These are phyloP conservation scores for Aureobasidium uvarum DNA, from an alignment of 2,329 filamentous ascomycete species.

Conservation along the genomic window DNA sequence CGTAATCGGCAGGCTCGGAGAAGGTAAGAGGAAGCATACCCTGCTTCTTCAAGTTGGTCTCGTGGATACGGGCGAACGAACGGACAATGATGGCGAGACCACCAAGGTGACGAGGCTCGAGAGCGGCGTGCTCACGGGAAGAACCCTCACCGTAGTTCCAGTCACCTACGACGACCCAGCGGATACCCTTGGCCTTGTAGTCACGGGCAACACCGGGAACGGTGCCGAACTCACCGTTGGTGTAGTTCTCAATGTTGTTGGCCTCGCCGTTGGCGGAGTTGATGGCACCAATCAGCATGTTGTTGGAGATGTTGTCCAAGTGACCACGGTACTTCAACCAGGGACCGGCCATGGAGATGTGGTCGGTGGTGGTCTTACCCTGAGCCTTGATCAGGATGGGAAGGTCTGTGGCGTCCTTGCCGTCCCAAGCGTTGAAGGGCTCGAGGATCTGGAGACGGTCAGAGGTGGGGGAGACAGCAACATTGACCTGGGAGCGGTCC, in stretches of 20 bases:
- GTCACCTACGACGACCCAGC: constrained; percentile 97
- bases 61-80: constrained; percentile 98
- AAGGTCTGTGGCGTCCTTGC: constrained; percentile 79
- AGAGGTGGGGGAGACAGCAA: constrained; percentile 81
- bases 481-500: constrained; percentile 69
- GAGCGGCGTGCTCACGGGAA: constrained; percentile 96
- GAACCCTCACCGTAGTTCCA: constrained; percentile 99
- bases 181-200: constrained; percentile 96
- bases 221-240: constrained; percentile 77
- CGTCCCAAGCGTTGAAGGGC: constrained; percentile 85
- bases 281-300: constrained; percentile 97
- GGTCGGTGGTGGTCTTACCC: constrained; percentile 96
- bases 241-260: constrained; percentile 94
- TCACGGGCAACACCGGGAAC: constrained; percentile 94
- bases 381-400: constrained; percentile 95
- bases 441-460: constrained; percentile 91
- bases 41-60: constrained; percentile 99
- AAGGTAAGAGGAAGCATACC: constrained; percentile 99
- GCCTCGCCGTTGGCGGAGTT: constrained; percentile 95
- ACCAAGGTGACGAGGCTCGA: constrained; percentile 95
- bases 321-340: constrained; percentile 99
- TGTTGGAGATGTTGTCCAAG: constrained; percentile 99
- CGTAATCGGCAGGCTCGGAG: constrained; percentile 90
- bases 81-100: constrained; percentile 95
- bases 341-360: constrained; percentile 92